Conservation (phyloP, 495 filamentous ascomycete genomes). For the Penicillium cinerascens region DNA sequence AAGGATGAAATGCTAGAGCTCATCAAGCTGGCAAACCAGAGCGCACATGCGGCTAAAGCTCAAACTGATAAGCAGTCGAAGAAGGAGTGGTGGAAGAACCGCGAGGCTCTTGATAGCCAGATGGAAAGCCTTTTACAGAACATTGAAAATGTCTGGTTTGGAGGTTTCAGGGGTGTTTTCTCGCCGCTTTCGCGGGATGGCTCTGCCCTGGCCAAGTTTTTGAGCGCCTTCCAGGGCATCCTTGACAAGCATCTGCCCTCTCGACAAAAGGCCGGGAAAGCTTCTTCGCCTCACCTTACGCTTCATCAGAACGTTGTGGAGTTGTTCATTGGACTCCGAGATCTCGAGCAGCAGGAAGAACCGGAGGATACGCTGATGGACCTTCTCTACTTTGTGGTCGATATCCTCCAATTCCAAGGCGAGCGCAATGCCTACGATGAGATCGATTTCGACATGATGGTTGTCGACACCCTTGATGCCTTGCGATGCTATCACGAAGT, state of each 20-base stretch:
- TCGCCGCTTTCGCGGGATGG: constrained; percentile 61
- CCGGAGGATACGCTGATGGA: constrained; percentile 84
- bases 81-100: constrained; percentile 82
- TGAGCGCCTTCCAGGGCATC: constrained; percentile 72
- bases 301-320: constrained; percentile 78
- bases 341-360: constrained; percentile 64
- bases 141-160: constrained; percentile 91
- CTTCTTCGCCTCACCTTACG: constrained; percentile 47
- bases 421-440: constrained; percentile 97
- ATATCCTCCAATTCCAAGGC: constrained; percentile 94
- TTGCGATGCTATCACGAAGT: constrained; percentile 71
- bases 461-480: constrained; percentile 77
- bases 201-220: constrained; percentile 67
- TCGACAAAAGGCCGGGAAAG: constrained; percentile 60
- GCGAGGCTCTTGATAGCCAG: constrained; percentile 72
- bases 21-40: constrained; percentile 72
- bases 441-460: constrained; percentile 90
- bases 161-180: constrained; percentile 89
- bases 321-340: constrained; percentile 80
- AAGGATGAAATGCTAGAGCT: constrained; percentile 77
- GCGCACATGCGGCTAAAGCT: constrained; percentile 67
- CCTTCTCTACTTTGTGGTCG: constrained; percentile 90
- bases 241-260: constrained; percentile 86
- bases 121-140: constrained; percentile 75
- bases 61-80: constrained; percentile 60